Conservation (phyloP, 2,329 filamentous ascomycete species). For the Scortechinia acanthostroma region DNA sequence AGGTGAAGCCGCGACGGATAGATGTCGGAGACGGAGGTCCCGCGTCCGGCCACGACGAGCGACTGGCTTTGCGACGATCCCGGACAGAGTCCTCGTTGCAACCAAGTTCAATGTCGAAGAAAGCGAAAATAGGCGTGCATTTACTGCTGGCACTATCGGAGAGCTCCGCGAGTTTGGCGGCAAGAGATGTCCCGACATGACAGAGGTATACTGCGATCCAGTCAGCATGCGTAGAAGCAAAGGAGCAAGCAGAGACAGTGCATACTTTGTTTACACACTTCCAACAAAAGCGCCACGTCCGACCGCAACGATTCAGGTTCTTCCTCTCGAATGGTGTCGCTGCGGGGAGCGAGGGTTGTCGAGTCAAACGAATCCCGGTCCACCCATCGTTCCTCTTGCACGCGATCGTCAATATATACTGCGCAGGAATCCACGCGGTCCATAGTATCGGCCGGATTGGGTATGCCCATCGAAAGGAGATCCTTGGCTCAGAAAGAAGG, state of each 20-base stretch:
- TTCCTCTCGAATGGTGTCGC: background rate
- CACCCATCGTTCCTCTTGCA: background rate
- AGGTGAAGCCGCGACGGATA: conserved; percentile 24
- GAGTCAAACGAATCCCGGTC: background rate
- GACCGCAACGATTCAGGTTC: background rate
- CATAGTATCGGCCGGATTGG: background rate
- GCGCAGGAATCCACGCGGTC: background rate
- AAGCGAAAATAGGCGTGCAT: conserved; percentile 43
- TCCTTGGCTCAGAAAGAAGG: background rate
- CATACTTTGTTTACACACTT: background rate
- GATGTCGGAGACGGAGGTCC: conserved; percentile 17
- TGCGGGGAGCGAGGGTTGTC: background rate
- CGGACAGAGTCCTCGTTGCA: conserved; percentile 10
- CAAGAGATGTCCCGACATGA: conserved; percentile 39
- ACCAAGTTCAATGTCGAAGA: conserved; percentile 36
- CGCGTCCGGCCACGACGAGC: conserved; percentile 13
- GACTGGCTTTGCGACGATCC: conserved; percentile 9
- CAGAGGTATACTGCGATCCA: conserved; percentile 40
- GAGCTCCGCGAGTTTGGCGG: conserved; percentile 40
- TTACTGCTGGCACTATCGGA: conserved; percentile 32
- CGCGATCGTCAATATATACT: background rate
- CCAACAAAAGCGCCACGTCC: background rate
- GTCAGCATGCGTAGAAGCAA: too few species aligned
- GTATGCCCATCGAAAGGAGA: too few species aligned
- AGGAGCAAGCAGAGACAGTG: too few species aligned